Evolutionary conservation across 805 yeast species (phyloP), one percentile per base, ranked within the genome.

Genomic region (Candida germanica): DNA sequence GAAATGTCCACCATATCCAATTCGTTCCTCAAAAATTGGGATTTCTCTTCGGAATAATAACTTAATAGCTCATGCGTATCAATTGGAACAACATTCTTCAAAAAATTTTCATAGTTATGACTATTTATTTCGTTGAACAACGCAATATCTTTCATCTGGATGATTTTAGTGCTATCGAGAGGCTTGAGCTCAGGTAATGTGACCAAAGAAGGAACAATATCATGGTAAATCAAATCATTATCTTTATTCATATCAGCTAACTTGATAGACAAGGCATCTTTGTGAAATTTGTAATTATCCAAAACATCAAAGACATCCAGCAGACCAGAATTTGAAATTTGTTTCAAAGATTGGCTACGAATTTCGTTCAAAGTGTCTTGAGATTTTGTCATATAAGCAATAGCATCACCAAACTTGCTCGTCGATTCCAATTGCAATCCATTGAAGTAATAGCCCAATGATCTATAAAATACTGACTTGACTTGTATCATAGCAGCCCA

Each of bases 141-240:
- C 57, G 32, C 71, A 47, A 57, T 63, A 8, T 69, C 61, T 26
- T 68, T 66, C 28, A 83, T 64, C 2, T 80, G 66, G 5, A 80
- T 67, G 1, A 80, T 66, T 48, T 81, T 79, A 1, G 80, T 79
- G 39, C 87, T 83, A 30, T 79, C 84, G 62, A 84, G 66, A 0
- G 81, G 75, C 42, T 83, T 79, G 4, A 87, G 69, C 10, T 78
- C 83, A 5, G 86, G 75, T 32, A 87, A 59, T 0, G 81, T 59
- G 15, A 75, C 75, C 20, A 61, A 59, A 3, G 75, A 64, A 1
- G 96, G 96, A 10, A 89, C 64, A 1, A 69, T 50, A 14, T 83
- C 91, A 58, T 93, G 95, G 53, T 86, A 91, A 24, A 91, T 86
- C 49, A 79, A 82, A 54, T 91, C 97, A 51, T 91, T 91, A 53